Conservation (phyloP, 768 basidiomycete species). For the Russula brevipes region DNA sequence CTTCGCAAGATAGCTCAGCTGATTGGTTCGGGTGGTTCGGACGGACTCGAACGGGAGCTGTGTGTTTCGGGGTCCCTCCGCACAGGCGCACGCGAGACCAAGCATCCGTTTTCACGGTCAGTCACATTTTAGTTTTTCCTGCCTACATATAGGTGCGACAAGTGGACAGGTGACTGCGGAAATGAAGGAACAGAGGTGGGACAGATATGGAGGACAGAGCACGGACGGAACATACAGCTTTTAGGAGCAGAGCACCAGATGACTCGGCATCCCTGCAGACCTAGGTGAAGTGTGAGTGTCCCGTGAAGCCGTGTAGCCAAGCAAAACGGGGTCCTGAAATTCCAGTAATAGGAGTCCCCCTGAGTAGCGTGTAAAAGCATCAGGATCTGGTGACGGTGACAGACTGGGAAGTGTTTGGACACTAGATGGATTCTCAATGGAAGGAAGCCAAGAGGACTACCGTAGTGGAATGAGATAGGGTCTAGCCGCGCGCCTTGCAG, state of each 20-base stretch:
- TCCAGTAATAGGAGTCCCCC: slow-evolving; percentile 10
- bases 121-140: background rate
- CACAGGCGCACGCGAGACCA: slow-evolving; percentile 1
- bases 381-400: slow-evolving; percentile 8
- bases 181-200: slow-evolving; percentile 1
- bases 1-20: slow-evolving; percentile 12
- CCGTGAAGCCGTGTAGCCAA: background rate
- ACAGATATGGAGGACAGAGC: too few species aligned
- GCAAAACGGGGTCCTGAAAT: background rate
- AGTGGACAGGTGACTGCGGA: slow-evolving; percentile 15
- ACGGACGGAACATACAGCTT: slow-evolving; percentile 9
- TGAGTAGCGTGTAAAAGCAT: background rate
- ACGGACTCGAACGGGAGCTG: slow-evolving; percentile 12
- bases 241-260: background rate
- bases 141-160: background rate
- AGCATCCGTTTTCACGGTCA: background rate
- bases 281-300: background rate
- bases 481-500: slow-evolving; percentile 15
- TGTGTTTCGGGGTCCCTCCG: slow-evolving; percentile 10
- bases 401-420: background rate
- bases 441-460: slow-evolving; percentile 14
- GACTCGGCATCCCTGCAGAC: background rate
- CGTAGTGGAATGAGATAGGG: background rate
- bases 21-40: slow-evolving; percentile 25
- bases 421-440: slow-evolving; percentile 11